Percentiles rank a stretch among this genome's conserved stretches.
Evolutionary conservation across 192 early-diverging fungal genomes (phyloP).

Genomic region (Phycomyces nitens): DNA sequence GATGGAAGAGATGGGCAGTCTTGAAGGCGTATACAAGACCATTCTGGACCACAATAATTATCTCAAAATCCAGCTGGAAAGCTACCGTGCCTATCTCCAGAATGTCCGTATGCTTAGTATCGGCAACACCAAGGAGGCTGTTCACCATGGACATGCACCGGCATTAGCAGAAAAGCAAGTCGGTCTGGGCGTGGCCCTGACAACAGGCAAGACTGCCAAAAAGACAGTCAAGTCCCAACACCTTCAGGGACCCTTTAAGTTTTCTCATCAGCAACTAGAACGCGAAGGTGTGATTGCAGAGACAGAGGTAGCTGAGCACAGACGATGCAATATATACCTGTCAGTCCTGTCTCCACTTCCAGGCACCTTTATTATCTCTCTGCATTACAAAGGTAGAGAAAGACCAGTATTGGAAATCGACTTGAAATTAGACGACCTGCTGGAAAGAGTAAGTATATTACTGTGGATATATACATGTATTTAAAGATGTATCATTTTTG

Average conservation of each 20-base stretch:
- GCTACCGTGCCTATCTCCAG: constrained; percentile 90
- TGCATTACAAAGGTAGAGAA: constrained; percentile 87
- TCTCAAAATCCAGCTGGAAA: constrained; percentile 79
- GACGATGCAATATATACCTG: constrained; percentile 81
- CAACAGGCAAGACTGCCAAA: constrained; percentile 43
- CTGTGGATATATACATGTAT: background rate
- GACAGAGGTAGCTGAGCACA: constrained; percentile 83
- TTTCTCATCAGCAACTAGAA: constrained; percentile 77
- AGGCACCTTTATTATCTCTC: constrained; percentile 84
- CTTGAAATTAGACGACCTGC: constrained; percentile 77
- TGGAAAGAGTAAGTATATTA: constrained; percentile 54
- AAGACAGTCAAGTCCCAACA: constrained; percentile 38
- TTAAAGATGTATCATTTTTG: background rate
- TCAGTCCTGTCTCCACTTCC: constrained; percentile 80
- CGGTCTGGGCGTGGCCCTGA: constrained; percentile 58
- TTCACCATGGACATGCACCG: background rate
- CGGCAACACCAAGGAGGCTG: background rate
- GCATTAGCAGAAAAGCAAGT: constrained; percentile 7
- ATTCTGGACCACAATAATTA: constrained; percentile 95
- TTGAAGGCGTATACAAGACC: constrained; percentile 85
- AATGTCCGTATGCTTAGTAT: constrained; percentile 82
- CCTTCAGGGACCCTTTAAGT: constrained; percentile 75
- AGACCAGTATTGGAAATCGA: constrained; percentile 93
- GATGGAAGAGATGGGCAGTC: constrained; percentile 69
- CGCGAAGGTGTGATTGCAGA: constrained; percentile 85